Conservation (phyloP, 2,329 filamentous ascomycete genomes). For the Fusarium metavorans region DNA sequence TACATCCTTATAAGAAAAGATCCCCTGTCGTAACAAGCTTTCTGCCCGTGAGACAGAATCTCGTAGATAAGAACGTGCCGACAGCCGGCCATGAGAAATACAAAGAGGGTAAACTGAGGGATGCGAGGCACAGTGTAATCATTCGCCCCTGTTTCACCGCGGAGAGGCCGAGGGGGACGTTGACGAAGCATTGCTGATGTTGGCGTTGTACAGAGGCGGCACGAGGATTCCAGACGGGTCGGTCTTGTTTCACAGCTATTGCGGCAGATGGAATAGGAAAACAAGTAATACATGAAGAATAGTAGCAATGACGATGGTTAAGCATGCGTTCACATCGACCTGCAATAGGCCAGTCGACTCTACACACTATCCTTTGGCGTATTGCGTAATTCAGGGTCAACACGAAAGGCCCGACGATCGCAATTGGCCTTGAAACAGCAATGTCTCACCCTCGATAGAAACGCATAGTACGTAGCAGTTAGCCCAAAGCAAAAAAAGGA, state of each 20-base stretch:
- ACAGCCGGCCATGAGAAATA: neutral
- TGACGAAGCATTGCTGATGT: neutral
- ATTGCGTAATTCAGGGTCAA: neutral
- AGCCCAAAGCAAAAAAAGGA: neutral
- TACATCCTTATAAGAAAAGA: neutral
- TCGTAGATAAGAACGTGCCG: neutral
- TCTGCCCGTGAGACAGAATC: neutral
- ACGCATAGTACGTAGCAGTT: neutral
- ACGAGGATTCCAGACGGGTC: neutral
- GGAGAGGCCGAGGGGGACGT: neutral
- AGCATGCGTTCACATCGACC: neutral
- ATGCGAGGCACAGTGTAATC: neutral
- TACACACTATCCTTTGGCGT: neutral
- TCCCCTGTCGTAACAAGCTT: neutral
- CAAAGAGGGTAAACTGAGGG: neutral
- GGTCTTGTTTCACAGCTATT: neutral
- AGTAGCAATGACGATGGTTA: neutral
- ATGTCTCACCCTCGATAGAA: neutral
- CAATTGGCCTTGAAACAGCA: neutral
- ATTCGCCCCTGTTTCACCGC: neutral
- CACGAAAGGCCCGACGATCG: neutral
- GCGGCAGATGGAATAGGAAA: neutral
- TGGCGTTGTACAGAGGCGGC: neutral
- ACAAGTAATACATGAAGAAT: neutral
- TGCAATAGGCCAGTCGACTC: neutral